Conservation (phyloP, 768 basidiomycete species). For the Pleurotus tuoliensis region DNA sequence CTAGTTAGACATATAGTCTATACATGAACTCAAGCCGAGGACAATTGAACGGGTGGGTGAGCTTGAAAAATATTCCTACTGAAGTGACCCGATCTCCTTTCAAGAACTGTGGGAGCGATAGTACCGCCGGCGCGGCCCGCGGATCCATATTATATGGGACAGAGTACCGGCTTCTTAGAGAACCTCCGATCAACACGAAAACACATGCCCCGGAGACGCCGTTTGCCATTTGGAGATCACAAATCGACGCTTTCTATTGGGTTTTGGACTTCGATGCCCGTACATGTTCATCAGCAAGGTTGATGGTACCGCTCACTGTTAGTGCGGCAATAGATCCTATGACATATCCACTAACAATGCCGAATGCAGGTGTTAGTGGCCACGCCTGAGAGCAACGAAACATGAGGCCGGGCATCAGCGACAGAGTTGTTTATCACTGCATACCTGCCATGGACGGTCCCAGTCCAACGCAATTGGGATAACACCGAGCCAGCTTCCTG, state of each 20-base stretch:
- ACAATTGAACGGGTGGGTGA: no score
- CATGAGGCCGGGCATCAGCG: background rate
- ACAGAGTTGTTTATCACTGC: conserved; percentile 17
- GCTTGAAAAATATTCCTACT: no score
- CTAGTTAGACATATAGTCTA: no score
- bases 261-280: conserved; percentile 14
- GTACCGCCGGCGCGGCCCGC: no score
- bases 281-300: conserved; percentile 36
- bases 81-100: no score
- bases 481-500: conserved; percentile 79
- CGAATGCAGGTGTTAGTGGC: conserved; percentile 77
- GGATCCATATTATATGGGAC: no score
- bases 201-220: no score
- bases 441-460: conserved; percentile 96
- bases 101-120: no score
- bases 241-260: background rate
- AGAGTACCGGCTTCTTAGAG: no score
- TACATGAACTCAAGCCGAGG: no score
- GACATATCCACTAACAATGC: conserved; percentile 67
- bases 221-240: no score
- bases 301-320: conserved; percentile 32
- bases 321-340: conserved; percentile 55
- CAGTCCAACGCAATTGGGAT: conserved; percentile 91
- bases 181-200: no score
- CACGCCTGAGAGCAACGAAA: conserved; percentile 50